These are phyloP conservation scores for Oropetium thomaeum DNA, from an alignment of 176 grass and related monocot species.

Conservation along the genomic window DNA sequence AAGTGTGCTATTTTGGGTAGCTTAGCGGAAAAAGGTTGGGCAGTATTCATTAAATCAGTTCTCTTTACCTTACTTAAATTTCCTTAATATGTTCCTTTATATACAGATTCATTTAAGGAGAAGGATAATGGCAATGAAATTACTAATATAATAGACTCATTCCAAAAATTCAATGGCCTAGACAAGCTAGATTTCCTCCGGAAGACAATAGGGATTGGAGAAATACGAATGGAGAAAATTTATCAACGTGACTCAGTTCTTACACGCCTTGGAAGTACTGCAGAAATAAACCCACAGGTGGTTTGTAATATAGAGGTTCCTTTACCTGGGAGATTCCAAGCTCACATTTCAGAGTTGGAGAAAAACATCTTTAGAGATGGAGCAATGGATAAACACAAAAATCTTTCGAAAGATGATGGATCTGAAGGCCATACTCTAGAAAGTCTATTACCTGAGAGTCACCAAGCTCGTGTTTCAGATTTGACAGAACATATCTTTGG, in stretches of 20 bases:
- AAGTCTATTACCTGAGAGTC: slow-evolving; percentile 23
- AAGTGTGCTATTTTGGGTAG: slow-evolving; percentile 27
- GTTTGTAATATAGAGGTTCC: slow-evolving; percentile 29
- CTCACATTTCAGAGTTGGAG: slow-evolving; percentile 36
- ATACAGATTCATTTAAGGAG: slow-evolving; percentile 35
- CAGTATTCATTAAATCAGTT: neutral
- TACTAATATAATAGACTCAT: slow-evolving; percentile 35
- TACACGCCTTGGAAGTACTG: neutral
- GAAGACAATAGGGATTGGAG: slow-evolving; percentile 44
- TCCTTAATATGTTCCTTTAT: neutral
- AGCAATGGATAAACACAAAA: slow-evolving; percentile 20
- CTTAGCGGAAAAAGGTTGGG: slow-evolving; percentile 46
- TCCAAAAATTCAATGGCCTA: slow-evolving; percentile 40
- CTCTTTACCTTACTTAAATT: slow-evolving; percentile 20
- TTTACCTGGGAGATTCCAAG: slow-evolving; percentile 7
- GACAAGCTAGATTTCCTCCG: slow-evolving; percentile 40
- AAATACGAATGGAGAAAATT: slow-evolving; percentile 38
- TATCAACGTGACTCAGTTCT: slow-evolving; percentile 33
- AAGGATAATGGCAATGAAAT: slow-evolving; percentile 11
- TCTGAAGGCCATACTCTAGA: slow-evolving; percentile 26
- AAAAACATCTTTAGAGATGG: slow-evolving; percentile 25
- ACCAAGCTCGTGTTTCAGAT: slow-evolving; percentile 33
- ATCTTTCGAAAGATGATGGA: slow-evolving; percentile 27
- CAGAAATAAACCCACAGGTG: neutral
- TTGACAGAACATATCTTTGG: slow-evolving; percentile 26